These are phyloP conservation scores for Cairneyella variabilis DNA, from an alignment of 495 filamentous ascomycete species.

Conservation along the genomic window DNA sequence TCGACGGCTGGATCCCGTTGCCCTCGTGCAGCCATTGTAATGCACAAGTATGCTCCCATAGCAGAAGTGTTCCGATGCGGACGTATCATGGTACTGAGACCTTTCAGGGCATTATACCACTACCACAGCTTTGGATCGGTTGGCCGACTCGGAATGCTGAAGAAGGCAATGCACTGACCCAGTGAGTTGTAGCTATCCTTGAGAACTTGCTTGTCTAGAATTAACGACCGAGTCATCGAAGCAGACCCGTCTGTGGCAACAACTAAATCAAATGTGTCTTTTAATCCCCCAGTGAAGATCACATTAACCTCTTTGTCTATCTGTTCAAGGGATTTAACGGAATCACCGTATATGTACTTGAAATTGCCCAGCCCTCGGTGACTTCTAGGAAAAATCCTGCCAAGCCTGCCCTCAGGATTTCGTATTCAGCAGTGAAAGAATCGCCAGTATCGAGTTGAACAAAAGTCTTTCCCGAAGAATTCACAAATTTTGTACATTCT, in stretches of 20 bases:
- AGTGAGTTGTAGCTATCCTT: too few relatives aligned
- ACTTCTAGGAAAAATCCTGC: conserved; percentile 42
- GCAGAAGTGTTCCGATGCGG: conserved; percentile 31
- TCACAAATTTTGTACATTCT: conserved; percentile 43
- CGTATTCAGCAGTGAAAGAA: conserved; percentile 48
- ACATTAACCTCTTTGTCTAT: conserved; percentile 30
- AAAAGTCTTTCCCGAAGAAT: conserved; percentile 35
- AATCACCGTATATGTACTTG: conserved; percentile 37
- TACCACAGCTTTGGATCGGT: conserved; percentile 20
- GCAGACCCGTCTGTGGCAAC: conserved; percentile 45
- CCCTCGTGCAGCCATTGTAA: conserved; percentile 23
- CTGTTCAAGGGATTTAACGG: conserved; percentile 27
- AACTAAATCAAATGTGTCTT: conserved; percentile 38
- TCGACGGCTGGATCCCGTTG: conserved; percentile 15
- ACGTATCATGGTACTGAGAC: conserved; percentile 36
- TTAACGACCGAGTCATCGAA: conserved; percentile 37
- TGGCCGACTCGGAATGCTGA: conserved; percentile 28
- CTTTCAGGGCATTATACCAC: conserved; percentile 28
- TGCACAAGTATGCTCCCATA: conserved; percentile 37
- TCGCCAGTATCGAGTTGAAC: conserved; percentile 34
- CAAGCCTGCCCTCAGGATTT: conserved; percentile 53
- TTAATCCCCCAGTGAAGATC: conserved; percentile 30
- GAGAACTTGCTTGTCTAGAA: conserved; percentile 19
- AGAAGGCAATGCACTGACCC: conserved; percentile 34
- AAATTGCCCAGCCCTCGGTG: background rate